Evolutionary conservation across 2,329 filamentous ascomycete genomes (phyloP).

Genomic region (Lecanicillium sp.): DNA sequence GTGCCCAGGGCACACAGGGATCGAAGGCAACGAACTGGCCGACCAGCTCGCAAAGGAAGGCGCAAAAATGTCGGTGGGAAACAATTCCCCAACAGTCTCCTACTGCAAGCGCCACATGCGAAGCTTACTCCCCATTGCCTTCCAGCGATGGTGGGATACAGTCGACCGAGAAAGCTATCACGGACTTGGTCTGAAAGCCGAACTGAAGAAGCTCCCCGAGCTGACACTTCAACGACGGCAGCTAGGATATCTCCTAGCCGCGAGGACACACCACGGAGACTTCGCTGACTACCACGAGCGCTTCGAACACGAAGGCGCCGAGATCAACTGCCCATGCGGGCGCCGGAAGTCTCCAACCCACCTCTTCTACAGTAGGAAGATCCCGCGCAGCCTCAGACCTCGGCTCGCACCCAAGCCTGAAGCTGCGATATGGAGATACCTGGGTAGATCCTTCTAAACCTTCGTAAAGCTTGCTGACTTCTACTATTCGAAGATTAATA

Average conservation of each 20-base stretch:
- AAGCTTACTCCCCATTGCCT: neutral
- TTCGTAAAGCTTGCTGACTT: neutral
- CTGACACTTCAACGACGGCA: neutral
- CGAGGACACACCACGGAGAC: conserved; percentile 12
- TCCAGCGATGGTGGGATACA: conserved; percentile 4
- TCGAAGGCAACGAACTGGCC: conserved; percentile 8
- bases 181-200: neutral
- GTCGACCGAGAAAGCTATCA: conserved; percentile 1
- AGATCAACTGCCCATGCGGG: conserved; percentile 3
- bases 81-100: neutral
- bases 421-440: neutral
- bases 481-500: conserved; percentile 5
- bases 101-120: conserved; percentile 5
- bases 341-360: neutral
- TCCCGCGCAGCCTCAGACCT: neutral
- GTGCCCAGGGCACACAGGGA: conserved; percentile 1
- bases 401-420: neutral
- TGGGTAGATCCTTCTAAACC: conserved; percentile 1
- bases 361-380: conserved; percentile 5
- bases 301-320: conserved; percentile 1
- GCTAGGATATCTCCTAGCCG: conserved; percentile 8
- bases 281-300: conserved; percentile 10
- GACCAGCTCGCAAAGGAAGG: conserved; percentile 11
- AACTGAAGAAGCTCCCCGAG: neutral
- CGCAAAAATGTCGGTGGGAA: neutral